These are phyloP conservation scores for Solanum appendiculatum DNA, from an alignment of 257 asterid species.

Conservation along the genomic window DNA sequence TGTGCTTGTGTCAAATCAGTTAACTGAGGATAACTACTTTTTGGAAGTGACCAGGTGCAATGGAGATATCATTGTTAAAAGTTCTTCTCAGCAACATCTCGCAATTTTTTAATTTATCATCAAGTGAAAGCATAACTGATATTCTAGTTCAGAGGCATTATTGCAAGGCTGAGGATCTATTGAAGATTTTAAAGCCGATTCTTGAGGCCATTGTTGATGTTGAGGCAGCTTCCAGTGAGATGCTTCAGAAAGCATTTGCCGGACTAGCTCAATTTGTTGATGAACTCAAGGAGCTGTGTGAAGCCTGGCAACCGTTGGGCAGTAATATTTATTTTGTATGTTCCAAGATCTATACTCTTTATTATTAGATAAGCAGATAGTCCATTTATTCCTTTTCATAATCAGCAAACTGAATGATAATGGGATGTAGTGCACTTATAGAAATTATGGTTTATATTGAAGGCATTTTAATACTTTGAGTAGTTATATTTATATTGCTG, in stretches of 20 bases:
- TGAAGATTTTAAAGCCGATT: conserved; percentile 20
- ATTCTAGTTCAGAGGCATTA: conserved; percentile 13
- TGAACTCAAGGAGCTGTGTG: conserved; percentile 21
- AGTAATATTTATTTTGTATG: conserved; percentile 31
- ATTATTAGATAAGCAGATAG: not conserved
- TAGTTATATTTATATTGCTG: not conserved
- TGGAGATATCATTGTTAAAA: conserved; percentile 24
- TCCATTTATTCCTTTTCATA: not conserved
- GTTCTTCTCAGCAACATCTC: conserved; percentile 16
- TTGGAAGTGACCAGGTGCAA: conserved; percentile 5
- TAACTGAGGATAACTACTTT: not conserved
- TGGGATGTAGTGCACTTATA: not conserved
- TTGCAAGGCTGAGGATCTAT: conserved; percentile 14
- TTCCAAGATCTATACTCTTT: not conserved
- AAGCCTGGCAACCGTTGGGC: conserved; percentile 13
- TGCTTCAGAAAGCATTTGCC: conserved; percentile 14
- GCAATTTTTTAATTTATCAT: conserved; percentile 14
- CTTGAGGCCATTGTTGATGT: conserved; percentile 16
- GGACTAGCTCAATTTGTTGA: conserved; percentile 12
- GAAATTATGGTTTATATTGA: not conserved
- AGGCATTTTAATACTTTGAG: not conserved
- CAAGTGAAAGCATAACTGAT: conserved; percentile 7
- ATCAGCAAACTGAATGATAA: not conserved
- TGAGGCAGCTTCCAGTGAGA: conserved; percentile 17
- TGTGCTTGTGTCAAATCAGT: not conserved